Evolutionary conservation across 345 rosid species (phyloP).

Genomic region (Bretschneidera sinensis): DNA sequence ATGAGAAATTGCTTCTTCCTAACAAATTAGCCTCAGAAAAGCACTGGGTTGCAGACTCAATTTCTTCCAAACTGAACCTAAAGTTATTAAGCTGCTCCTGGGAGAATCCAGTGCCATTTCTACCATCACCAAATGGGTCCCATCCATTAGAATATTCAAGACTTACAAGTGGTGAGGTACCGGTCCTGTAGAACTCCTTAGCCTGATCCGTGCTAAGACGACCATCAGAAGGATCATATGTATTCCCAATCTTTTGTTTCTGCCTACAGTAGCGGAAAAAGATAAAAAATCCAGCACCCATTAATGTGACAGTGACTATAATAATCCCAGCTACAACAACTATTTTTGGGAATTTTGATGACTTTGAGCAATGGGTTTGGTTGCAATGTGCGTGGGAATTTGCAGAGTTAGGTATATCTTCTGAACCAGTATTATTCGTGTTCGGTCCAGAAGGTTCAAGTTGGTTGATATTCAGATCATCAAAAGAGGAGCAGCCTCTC

Average conservation of each 20-base stretch:
- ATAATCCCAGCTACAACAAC: slow-evolving; percentile 55
- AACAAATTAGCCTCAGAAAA: slow-evolving; percentile 70
- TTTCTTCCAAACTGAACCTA: slow-evolving; percentile 73
- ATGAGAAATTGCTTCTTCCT: slow-evolving; percentile 67
- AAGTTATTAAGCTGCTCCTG: slow-evolving; percentile 48
- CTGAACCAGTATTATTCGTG: slow-evolving; percentile 19
- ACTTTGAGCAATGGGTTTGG: slow-evolving; percentile 43
- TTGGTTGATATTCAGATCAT: slow-evolving; percentile 27
- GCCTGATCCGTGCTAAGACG: slow-evolving; percentile 44
- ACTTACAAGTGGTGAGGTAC: slow-evolving; percentile 72
- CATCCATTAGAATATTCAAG: slow-evolving; percentile 72
- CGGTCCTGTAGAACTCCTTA: slow-evolving; percentile 50
- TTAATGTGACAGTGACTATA: slow-evolving; percentile 33
- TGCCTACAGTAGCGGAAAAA: slow-evolving; percentile 46
- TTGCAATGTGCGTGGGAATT: slow-evolving; percentile 37
- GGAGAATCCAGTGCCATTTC: slow-evolving; percentile 45
- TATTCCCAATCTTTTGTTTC: slow-evolving; percentile 77
- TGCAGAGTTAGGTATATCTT: slow-evolving; percentile 21
- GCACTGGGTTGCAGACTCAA: slow-evolving; percentile 89
- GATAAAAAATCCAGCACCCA: slow-evolving; percentile 37
- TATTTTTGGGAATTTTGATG: slow-evolving; percentile 54
- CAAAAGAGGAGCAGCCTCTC: slow-evolving; percentile 50
- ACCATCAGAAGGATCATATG: slow-evolving; percentile 46
- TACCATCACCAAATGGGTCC: slow-evolving; percentile 65
- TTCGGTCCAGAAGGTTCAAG: slow-evolving; percentile 30